Evolutionary conservation across 257 asterid genomes (phyloP), one percentile per base, ranked within the genome.

Genomic region (Voacanga thouarsii): DNA sequence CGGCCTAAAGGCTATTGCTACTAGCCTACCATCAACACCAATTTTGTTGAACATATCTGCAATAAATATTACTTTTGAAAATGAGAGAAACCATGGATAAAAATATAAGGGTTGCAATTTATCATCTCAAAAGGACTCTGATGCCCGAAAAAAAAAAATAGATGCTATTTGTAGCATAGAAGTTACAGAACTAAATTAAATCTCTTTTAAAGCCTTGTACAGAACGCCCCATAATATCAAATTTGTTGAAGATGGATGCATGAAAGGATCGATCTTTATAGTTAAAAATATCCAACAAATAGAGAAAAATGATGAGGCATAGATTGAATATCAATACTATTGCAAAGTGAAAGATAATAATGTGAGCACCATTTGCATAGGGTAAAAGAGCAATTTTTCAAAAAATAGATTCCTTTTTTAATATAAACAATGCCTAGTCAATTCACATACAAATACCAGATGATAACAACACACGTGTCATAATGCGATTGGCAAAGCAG

Each of bases 11-110:
- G 86, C 79, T 83, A 83, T 85, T 5, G 92, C 97, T 30, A 97
- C 96, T 74, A 90, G 92, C 59, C 99, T 98, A 47, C 99, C 99
- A 93, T 81, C 94, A 69, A 64, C 83, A 26, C 98, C 98, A 47
- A 90, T 90, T 81, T 90, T 97, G 77, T 56, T 89, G 85, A 89
- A 90, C 90, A 98, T 93, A 49, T 30, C 56, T 12, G 81, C 50
- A 51, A 55, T 6, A 63, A 51, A 53, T n/a, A 63, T 14, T 33
- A 19, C 39, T 49, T 37, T n/a, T 76, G 44, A 69, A 24, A 53
- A 30, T 21, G 6, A 18, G 68, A 28, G 15, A 2, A 63, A 69
- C 19, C 24, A n/a, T 15, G 4, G 6, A 41, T 7, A 15, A 63
- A 84, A 63, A 16, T 21, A 21, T 26, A 1, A 16, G 23, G 26